These are phyloP conservation scores for Phaeotremella fagi DNA, from an alignment of 768 basidiomycete species.

Conservation along the genomic window DNA sequence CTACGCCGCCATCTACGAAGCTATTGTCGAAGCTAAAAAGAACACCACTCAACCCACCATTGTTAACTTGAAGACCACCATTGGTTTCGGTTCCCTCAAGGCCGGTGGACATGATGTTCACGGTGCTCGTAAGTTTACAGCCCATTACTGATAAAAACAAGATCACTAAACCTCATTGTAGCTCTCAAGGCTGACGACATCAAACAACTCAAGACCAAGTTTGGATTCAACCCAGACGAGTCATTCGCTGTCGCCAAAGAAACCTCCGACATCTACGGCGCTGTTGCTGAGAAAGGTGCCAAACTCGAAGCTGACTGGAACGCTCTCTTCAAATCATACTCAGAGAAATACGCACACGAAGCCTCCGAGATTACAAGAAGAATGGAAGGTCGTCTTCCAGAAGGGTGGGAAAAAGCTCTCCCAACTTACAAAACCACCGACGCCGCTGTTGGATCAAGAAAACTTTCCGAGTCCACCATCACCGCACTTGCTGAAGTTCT, in stretches of 20 bases:
- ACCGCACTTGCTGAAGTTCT: conserved; percentile 67
- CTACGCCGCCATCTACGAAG: conserved; percentile 67
- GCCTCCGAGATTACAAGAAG: conserved; percentile 81
- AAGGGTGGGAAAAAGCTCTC: conserved; percentile 77
- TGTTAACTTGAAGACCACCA: conserved; percentile 79
- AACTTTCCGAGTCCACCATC: conserved; percentile 84
- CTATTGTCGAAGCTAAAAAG: conserved; percentile 70
- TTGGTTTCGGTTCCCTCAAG: conserved; percentile 87
- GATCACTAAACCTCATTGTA: conserved; percentile 40
- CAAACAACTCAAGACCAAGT: conserved; percentile 71
- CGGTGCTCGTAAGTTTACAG: conserved; percentile 68
- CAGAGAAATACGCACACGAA: conserved; percentile 73
- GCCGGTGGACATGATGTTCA: conserved; percentile 94
- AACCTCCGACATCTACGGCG: conserved; percentile 64
- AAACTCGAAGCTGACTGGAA: conserved; percentile 72
- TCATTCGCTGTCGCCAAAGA: conserved; percentile 72
- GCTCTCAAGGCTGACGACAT: conserved; percentile 93
- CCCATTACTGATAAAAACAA: neutral
- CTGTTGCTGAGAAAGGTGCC: conserved; percentile 67
- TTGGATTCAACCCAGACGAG: conserved; percentile 71
- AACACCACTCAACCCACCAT: conserved; percentile 80
- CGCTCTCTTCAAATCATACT: conserved; percentile 62
- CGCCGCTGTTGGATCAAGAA: conserved; percentile 81
- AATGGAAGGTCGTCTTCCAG: conserved; percentile 73
- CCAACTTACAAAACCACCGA: conserved; percentile 81